Percentiles rank a stretch among this genome's conserved stretches.
Evolutionary conservation across 257 asterid genomes (phyloP).

Genomic region (Prunella vulgaris): DNA sequence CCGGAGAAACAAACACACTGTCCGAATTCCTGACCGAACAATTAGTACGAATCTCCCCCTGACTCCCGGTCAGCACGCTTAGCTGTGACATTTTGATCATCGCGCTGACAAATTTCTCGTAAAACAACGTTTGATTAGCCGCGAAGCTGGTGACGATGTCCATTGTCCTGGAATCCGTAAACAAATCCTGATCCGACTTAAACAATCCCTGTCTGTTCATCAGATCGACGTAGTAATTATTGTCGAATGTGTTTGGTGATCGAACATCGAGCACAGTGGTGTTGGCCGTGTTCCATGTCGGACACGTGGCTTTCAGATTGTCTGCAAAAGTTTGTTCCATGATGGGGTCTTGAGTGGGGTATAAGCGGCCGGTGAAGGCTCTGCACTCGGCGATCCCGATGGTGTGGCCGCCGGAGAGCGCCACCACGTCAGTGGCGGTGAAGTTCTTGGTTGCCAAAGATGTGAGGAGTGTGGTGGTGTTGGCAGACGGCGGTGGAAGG

Average conservation of each 20-base stretch:
- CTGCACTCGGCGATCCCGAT: conserved; percentile 57
- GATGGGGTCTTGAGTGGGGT: conserved; percentile 58
- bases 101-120: conserved; percentile 39
- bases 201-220: conserved; percentile 69
- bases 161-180: conserved; percentile 46
- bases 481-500: conserved; percentile 32
- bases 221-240: conserved; percentile 59
- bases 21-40: conserved; percentile 47
- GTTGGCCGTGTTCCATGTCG: conserved; percentile 24
- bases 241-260: conserved; percentile 52
- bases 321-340: conserved; percentile 56
- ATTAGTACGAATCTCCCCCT: conserved; percentile 59
- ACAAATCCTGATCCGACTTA: conserved; percentile 72
- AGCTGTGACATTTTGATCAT: conserved; percentile 67
- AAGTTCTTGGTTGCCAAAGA: conserved; percentile 44
- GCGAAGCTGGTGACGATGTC: conserved; percentile 52
- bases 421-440: conserved; percentile 51
- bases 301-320: conserved; percentile 43
- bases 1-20: conserved; percentile 16
- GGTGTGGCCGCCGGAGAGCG: conserved; percentile 89
- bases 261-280: conserved; percentile 50
- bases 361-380: conserved; percentile 62
- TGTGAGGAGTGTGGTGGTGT: conserved; percentile 39
- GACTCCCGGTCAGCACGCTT: conserved; percentile 50
- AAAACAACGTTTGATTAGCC: conserved; percentile 39